Evolutionary conservation across 1,284 basidiomycete genomes (phyloP), one percentile per base, ranked within the genome.

Genomic region (Microbotryomycetes sp.): DNA sequence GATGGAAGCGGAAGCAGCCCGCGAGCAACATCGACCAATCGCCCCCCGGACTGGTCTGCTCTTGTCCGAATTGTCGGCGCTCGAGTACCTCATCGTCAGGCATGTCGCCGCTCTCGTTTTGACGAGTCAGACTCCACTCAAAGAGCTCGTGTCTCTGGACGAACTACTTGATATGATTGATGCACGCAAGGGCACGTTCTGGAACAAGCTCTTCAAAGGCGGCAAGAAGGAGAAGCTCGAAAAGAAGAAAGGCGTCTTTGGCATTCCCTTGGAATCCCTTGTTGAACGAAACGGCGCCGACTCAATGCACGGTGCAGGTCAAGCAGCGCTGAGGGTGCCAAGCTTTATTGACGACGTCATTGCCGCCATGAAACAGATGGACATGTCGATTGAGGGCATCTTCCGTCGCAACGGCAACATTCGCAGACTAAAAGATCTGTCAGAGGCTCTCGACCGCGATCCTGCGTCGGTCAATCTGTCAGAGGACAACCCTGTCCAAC

Each of bases 341-440:
- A 96, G 90, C 75, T 97, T 98, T 75, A 89, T 99, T 64, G 96
- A 98, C 75, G 96, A 98, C 73, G 88, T 97, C 58, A 85, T 98
- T 47, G 94, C 91, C 58, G 92, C 96, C 3, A 97, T 99, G 94
- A 83, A 89, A 74, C 93, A 97, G 77, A 97, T 97, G 94, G 94
- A 98, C 77, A 91, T 99, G 87, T 97, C 94, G 4, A 83, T 99
- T 45, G 96, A 98, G 77, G 94, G 94, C 63, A 96, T 99, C 66
- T 99, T 99, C 82, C 84, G 94, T 58, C 93, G 96, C 80, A 97
- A 97, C 74, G 94, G 94, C 60, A 97, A 98, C 75, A 97, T 98
- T 73, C 84, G 92, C 56, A 83, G 91, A 60, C 80, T 97, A 63
- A 92, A 91, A 74, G 88, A 92, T 70, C 80, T 97, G 29, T 86